Percentiles rank a stretch among this genome's conserved stretches.
Evolutionary conservation across 1,139 yeast genomes (phyloP).

Genomic region (Chernovozyma aurita): DNA sequence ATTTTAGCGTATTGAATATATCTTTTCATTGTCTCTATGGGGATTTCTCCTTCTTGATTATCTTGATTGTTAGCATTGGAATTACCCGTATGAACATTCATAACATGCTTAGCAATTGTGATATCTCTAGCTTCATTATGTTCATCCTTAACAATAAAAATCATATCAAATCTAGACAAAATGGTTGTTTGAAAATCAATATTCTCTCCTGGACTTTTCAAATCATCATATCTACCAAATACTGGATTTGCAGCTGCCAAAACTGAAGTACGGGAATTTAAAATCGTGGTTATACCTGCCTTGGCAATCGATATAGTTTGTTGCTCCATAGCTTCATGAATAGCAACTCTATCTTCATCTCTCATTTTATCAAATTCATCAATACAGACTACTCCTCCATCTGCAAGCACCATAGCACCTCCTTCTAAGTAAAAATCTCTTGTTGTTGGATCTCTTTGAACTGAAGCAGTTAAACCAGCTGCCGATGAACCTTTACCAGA

Average conservation of each 20-base stretch:
- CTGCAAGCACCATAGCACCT: constrained; percentile 99
- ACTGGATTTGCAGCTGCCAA: constrained; percentile 98
- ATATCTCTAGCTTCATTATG: constrained; percentile 84
- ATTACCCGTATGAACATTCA: constrained; percentile 88
- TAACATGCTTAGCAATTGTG: constrained; percentile 90
- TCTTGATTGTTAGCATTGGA: constrained; percentile 43
- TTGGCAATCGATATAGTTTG: constrained; percentile 98
- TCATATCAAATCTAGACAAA: constrained; percentile 97
- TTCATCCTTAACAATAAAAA: constrained; percentile 92
- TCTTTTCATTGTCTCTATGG: constrained; percentile 85
- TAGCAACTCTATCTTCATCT: constrained; percentile 98
- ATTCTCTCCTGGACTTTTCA: constrained; percentile 95
- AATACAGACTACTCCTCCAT: constrained; percentile 98
- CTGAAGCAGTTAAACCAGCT: constrained; percentile 98
- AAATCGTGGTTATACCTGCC: constrained; percentile 96
- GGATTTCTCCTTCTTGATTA: constrained; percentile 78
- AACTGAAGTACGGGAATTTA: constrained; percentile 93
- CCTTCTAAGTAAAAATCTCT: constrained; percentile 95
- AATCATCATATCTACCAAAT: constrained; percentile 93
- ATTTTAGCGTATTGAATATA: constrained; percentile 87
- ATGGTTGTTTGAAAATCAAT: constrained; percentile 97
- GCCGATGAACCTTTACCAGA: constrained; percentile 99
- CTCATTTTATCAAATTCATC: constrained; percentile 99
- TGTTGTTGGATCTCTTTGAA: constrained; percentile 83
- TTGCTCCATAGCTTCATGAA: constrained; percentile 99